Conservation (phyloP, 176 grass and related monocot genomes). For the Thinopyrum elongatum region DNA sequence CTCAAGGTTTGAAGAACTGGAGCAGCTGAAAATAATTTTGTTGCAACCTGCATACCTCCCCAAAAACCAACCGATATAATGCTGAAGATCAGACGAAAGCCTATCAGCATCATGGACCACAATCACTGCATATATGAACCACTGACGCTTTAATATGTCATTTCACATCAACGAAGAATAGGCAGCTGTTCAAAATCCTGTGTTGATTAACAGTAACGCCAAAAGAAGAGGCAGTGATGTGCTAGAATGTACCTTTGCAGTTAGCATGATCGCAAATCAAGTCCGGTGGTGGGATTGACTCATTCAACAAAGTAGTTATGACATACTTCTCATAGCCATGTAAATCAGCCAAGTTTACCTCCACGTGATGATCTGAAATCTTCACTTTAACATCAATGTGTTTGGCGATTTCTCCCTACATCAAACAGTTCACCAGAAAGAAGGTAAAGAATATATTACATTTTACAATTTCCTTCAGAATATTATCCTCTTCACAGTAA, state of each 20-base stretch:
- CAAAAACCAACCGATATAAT: constrained; percentile 57
- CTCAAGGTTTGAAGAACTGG: constrained; percentile 64
- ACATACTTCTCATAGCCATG: constrained; percentile 72
- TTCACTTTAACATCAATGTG: constrained; percentile 52
- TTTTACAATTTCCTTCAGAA: not conserved
- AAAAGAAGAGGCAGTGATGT: not conserved
- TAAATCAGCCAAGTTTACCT: constrained; percentile 64
- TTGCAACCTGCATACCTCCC: constrained; percentile 57
- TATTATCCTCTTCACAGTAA: not conserved
- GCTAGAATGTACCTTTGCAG: constrained; percentile 45
- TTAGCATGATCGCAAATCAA: constrained; percentile 28
- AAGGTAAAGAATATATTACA: not conserved
- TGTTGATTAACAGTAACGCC: not conserved
- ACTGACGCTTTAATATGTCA: not conserved
- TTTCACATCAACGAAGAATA: not conserved
- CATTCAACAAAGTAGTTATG: constrained; percentile 58
- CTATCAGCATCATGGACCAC: constrained; percentile 60
- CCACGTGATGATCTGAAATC: constrained; percentile 55
- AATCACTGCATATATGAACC: constrained; percentile 37
- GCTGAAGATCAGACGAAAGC: constrained; percentile 58
- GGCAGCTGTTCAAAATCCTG: not conserved
- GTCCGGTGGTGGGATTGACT: constrained; percentile 36
- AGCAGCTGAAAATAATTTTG: constrained; percentile 65
- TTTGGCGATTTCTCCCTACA: constrained; percentile 56
- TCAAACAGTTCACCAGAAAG: not conserved